Conservation (phyloP, 2,329 filamentous ascomycete genomes). For the Phyllosticta citrichinensis region DNA sequence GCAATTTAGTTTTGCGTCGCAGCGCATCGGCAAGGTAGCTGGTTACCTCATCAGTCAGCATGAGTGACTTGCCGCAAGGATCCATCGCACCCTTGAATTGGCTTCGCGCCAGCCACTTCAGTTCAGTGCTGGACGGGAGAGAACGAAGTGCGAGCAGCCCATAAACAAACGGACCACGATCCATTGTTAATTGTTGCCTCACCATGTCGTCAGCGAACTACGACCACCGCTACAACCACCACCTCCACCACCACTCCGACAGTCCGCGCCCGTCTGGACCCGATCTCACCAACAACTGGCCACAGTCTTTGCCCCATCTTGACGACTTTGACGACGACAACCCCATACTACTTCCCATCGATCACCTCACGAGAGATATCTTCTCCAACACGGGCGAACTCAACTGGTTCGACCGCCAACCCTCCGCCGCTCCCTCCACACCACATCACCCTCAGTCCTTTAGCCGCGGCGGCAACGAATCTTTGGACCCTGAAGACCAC, state of each 20-base stretch:
- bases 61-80: background rate
- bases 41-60: background rate
- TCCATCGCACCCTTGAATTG: background rate
- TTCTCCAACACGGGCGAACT: background rate
- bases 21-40: background rate
- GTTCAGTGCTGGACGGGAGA: background rate
- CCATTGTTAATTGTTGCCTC: background rate
- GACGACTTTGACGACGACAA: slow-evolving; percentile 15
- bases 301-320: slow-evolving; percentile 9
- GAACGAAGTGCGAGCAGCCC: background rate
- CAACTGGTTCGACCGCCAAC: background rate
- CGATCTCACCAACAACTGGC: slow-evolving; percentile 21
- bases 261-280: background rate
- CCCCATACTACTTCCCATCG: background rate
- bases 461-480: background rate
- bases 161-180: background rate
- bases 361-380: background rate
- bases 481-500: background rate
- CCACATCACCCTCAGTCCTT: background rate
- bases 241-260: background rate
- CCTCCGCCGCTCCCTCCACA: background rate
- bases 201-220: background rate
- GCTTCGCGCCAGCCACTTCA: background rate
- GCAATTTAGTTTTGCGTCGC: background rate
- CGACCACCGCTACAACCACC: background rate